These are phyloP conservation scores for Pleurotus eryngii DNA, from an alignment of 768 basidiomycete species.

Conservation along the genomic window DNA sequence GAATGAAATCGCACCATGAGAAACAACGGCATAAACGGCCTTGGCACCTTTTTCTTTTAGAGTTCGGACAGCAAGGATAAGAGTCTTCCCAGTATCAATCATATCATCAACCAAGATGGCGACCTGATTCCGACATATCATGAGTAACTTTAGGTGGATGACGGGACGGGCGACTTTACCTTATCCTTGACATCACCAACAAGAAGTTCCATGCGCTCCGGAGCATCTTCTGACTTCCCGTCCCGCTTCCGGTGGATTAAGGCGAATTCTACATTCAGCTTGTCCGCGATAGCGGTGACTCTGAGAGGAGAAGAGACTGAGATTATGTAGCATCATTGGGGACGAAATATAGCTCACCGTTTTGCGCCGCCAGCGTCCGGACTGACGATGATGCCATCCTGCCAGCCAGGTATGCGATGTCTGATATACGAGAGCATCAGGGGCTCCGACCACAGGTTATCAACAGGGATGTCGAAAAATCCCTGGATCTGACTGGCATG, in stretches of 20 bases:
- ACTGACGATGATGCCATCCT: conserved; percentile 87
- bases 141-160: neutral
- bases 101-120: conserved; percentile 98
- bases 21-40: conserved; percentile 82
- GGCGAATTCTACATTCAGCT: conserved; percentile 92
- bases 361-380: conserved; percentile 99
- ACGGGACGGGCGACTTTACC: conserved; percentile 30
- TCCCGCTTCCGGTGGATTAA: conserved; percentile 91
- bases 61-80: conserved; percentile 80
- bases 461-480: conserved; percentile 98
- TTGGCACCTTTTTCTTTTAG: conserved; percentile 87
- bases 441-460: conserved; percentile 96
- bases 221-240: conserved; percentile 58
- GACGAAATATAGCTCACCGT: conserved; percentile 54
- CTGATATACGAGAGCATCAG: conserved; percentile 94
- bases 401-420: conserved; percentile 79
- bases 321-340: conserved; percentile 1
- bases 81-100: conserved; percentile 94
- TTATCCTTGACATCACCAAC: conserved; percentile 95
- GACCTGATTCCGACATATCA: conserved; percentile 42
- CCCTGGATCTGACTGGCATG: conserved; percentile 98
- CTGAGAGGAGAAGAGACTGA: conserved; percentile 35
- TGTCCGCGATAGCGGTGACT: conserved; percentile 92
- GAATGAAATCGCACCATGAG: conserved; percentile 67
- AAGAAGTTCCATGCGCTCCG: conserved; percentile 86